Base-by-base conservation (phyloP, 2,329 filamentous ascomycete genomes). In the Laburnicola sp. region DNA sequence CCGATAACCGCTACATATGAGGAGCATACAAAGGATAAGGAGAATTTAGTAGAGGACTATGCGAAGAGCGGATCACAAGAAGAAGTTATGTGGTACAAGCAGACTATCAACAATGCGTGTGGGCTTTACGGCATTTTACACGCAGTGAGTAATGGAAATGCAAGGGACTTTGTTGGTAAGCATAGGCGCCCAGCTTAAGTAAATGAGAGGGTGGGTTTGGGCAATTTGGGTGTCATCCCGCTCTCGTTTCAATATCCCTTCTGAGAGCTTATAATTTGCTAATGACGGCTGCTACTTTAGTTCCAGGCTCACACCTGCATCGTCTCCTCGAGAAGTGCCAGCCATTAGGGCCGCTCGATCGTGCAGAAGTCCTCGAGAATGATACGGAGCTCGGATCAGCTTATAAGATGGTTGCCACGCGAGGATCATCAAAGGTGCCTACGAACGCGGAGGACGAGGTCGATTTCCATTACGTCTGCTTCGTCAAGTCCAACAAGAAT, bases 101-200 rank as follows among this genome's bases (percentile, higher is more conserved):
- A 97, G 77, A 97, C 92, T 0, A 97, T 97, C 64, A 83, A 88
- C 54, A 96, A 97, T 70, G 91, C 93, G 0, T 97, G 93, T 72
- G 93, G 93, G 0, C 76, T 96, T 38, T 96, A 97, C 78, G 94
- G 89, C 0, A 75, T 97, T 26, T 72, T 97, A 39, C 94, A 97
- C 70, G 88, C 87, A 16, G 83, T 90, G 0, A 81, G 81, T 39
- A 99, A 97, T 72, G 91, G 91, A 0, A 80, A 81, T 1, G 87
- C 89, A 0, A 76, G 82, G 49, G 3, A 35, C 6, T 45, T 27
- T 10, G 28, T 45, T 8, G 11, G 39, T 42, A 42, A 21, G 26
- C 16, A 42, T 16, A 16, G 16, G 16, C 27, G 26, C 31, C 3
- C 31, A 31, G 11, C 35, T 3, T 23, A 25, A 30, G 10, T 6